These are phyloP conservation scores for Flaveria bidentis DNA, from an alignment of 129 eudicot species.

Conservation along the genomic window DNA sequence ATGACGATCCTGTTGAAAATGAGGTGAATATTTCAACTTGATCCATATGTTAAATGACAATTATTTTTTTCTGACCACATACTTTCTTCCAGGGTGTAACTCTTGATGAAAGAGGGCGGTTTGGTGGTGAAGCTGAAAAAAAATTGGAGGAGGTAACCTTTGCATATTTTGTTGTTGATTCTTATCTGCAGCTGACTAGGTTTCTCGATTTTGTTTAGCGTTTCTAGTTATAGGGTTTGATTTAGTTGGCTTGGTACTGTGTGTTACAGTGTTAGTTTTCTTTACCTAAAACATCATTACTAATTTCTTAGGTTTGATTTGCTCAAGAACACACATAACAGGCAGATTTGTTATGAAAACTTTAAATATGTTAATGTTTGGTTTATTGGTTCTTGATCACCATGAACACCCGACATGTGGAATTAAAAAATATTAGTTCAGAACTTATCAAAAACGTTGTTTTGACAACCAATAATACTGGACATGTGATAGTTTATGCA, in stretches of 20 bases:
- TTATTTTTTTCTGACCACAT: constrained; percentile 13
- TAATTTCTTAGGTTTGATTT: background rate
- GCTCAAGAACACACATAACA: background rate
- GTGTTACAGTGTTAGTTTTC: background rate
- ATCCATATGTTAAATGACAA: background rate
- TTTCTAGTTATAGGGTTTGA: background rate
- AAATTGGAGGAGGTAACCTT: constrained; percentile 87
- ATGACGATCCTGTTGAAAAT: constrained; percentile 84
- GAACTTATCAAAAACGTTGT: background rate
- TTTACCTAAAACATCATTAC: background rate
- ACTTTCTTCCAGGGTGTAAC: constrained; percentile 68
- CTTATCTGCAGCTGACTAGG: background rate
- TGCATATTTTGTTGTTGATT: constrained; percentile 1
- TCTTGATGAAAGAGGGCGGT: constrained; percentile 88
- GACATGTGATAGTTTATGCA: background rate
- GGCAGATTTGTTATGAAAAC: background rate
- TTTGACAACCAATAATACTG: background rate
- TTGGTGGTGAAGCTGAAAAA: constrained; percentile 87
- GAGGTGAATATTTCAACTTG: constrained; percentile 57
- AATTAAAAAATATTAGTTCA: background rate
- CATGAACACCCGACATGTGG: background rate
- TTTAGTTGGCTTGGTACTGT: background rate
- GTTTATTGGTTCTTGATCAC: background rate
- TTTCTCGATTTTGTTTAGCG: background rate
- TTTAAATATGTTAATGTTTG: background rate